Evolutionary conservation across 2,329 filamentous ascomycete species (phyloP).

Genomic region (Neophaeococcomyces mojaviensis): DNA sequence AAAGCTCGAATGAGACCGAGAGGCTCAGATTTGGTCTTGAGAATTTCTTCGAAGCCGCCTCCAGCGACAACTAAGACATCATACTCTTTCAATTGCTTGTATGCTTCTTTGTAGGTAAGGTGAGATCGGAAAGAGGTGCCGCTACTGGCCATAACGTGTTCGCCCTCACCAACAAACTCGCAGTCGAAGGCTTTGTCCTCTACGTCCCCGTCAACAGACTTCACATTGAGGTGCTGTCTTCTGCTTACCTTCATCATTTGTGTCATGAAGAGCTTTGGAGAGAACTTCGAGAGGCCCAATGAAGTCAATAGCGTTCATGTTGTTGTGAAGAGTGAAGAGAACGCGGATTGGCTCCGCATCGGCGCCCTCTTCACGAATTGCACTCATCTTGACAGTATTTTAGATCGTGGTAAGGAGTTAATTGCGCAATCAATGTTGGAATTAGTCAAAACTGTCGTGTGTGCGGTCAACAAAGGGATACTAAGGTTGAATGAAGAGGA

Average conservation of each 20-base stretch:
- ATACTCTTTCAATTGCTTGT: slow-evolving; percentile 64
- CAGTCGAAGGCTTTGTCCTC: slow-evolving; percentile 48
- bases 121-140: slow-evolving; percentile 66
- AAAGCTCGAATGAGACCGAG: slow-evolving; percentile 67
- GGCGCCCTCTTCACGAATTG: slow-evolving; percentile 38
- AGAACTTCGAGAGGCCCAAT: slow-evolving; percentile 53
- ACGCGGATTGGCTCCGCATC: slow-evolving; percentile 47
- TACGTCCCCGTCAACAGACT: slow-evolving; percentile 26
- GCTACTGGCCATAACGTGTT: slow-evolving; percentile 47
- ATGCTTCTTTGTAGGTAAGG: slow-evolving; percentile 70
- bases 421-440: too few species aligned
- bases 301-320: slow-evolving; percentile 52
- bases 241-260: slow-evolving; percentile 42
- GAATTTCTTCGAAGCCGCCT: slow-evolving; percentile 54
- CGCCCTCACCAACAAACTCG: slow-evolving; percentile 41
- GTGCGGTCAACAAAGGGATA: too few species aligned
- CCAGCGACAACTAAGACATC: slow-evolving; percentile 74
- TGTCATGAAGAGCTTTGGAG: slow-evolving; percentile 46
- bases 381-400: slow-evolving; percentile 38
- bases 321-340: slow-evolving; percentile 50
- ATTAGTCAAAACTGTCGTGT: too few species aligned
- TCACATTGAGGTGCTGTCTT: slow-evolving; percentile 10
- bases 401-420: neutral
- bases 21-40: slow-evolving; percentile 51
- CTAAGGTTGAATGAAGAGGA: too few species aligned